A percentile compares a stretch with the other conserved stretches of the same genome.
These are phyloP conservation scores for Trichoderma aggressivum DNA, from an alignment of 2,329 filamentous ascomycete species.

Conservation along the genomic window DNA sequence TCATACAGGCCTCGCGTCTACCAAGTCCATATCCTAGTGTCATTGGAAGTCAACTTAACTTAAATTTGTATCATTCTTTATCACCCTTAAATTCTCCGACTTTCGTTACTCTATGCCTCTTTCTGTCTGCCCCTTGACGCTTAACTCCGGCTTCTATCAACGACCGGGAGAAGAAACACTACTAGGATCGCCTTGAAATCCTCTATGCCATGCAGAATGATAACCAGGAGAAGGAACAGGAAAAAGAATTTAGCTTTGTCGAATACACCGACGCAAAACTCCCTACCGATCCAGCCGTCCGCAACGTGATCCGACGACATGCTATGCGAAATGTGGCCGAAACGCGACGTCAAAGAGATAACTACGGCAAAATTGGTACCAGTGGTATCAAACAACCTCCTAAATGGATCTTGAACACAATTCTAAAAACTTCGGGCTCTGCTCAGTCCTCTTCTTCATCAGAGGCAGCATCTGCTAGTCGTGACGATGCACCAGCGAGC, in stretches of 20 bases:
- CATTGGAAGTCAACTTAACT: background rate
- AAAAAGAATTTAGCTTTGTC: background rate
- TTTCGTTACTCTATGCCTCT: background rate
- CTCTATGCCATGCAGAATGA: background rate
- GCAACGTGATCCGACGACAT: background rate
- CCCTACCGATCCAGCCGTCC: background rate
- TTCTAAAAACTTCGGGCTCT: background rate
- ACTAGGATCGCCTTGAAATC: background rate
- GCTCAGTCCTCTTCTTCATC: background rate
- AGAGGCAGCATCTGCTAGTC: background rate
- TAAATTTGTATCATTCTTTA: background rate
- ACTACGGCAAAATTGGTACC: background rate
- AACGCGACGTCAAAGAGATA: background rate
- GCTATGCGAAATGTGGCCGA: background rate
- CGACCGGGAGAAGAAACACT: background rate
- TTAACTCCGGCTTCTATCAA: background rate
- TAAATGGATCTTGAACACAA: background rate
- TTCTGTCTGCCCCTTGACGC: background rate
- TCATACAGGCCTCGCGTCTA: background rate
- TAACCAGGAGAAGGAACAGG: background rate
- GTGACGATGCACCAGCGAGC: background rate
- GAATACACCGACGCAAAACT: background rate
- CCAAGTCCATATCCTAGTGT: background rate
- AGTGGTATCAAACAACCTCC: background rate
- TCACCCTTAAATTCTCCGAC: background rate